Evolutionary conservation across 371 early-diverging fungal genomes (phyloP), one percentile per base, ranked within the genome.

Genomic region (Mycotypha africana): DNA sequence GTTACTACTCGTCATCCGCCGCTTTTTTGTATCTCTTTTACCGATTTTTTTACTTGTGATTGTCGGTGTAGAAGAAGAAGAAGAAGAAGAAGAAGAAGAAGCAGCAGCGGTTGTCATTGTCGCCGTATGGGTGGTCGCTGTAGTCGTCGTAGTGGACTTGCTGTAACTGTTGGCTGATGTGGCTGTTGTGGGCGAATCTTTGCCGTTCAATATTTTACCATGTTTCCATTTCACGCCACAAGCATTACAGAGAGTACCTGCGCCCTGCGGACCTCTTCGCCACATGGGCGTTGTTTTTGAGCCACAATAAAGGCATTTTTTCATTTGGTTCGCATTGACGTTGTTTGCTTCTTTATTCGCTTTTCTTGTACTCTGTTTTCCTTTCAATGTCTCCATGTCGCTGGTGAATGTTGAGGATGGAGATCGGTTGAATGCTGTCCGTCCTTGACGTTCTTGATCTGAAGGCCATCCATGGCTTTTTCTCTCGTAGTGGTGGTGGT

Each of bases 181-280:
- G n/a, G n/a, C n/a, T n/a, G n/a, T n/a, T n/a, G n/a, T n/a, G n/a
- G n/a, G n/a, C n/a, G n/a, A n/a, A 22, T 42, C 33, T 33, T 38
- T 26, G n/a, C 35, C 37, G 21, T 40, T 47, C 7, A 81, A 47
- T 14, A 85, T 82, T 48, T 85, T 83, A 36, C 85, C 83, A 31
- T 83, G 78, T 38, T 83, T 85, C 85, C 91, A 91, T 60, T 93
- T 92, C 12, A 95, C 87, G 23, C 93, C 93, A 62, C 94, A 93
- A 0, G 90, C 86, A 63, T 93, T 93, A 65, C 93, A 93, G 16
- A 93, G 75, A 4, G 88, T 79, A 17, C 84, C 84, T 41, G 82
- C 81, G 20, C 89, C 91, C 32, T 75, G 75, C 0, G 91, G 90
- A 4, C 92, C 92, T 42, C 90, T 75, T 17, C 94, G 80, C 96